These are phyloP conservation scores for Dalbergia oliveri DNA, from an alignment of 306 rosid species.

Conservation along the genomic window DNA sequence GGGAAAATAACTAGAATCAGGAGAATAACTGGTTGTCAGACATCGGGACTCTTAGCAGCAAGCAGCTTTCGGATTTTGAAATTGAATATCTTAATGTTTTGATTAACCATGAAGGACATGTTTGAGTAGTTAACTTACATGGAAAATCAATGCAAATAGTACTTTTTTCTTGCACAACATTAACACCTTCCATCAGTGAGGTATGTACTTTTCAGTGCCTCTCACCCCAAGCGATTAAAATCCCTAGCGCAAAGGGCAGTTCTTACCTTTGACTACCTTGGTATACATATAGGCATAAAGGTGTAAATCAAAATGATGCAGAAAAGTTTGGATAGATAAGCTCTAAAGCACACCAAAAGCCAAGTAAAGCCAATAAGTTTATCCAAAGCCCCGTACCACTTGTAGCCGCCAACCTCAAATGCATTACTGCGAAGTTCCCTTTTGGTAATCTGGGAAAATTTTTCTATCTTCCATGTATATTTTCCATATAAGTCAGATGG, in stretches of 20 bases:
- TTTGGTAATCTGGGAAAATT: conserved; percentile 95
- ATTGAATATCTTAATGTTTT: not conserved
- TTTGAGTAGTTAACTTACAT: not conserved
- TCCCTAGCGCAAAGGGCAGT: too few species aligned
- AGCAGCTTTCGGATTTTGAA: not conserved
- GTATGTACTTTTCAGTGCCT: not conserved
- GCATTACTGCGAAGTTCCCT: conserved; percentile 97
- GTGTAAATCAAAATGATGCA: conserved; percentile 16
- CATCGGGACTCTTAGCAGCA: not conserved
- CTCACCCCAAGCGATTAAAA: not conserved
- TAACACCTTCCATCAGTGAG: not conserved
- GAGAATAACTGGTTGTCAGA: not conserved
- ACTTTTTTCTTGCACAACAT: not conserved
- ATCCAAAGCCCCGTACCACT: conserved; percentile 72
- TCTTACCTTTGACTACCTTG: not conserved
- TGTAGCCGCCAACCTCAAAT: conserved; percentile 97
- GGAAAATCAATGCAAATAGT: too few species aligned
- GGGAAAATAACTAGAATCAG: not conserved
- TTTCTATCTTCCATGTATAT: conserved; percentile 97
- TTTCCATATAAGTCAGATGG: conserved; percentile 91
- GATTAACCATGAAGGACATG: not conserved
- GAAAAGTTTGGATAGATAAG: conserved; percentile 14
- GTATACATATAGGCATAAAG: not conserved
- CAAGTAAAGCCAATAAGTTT: conserved; percentile 4
- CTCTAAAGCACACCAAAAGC: conserved; percentile 1